Conservation (phyloP, 768 basidiomycete genomes). For the Ramaria sp. region DNA sequence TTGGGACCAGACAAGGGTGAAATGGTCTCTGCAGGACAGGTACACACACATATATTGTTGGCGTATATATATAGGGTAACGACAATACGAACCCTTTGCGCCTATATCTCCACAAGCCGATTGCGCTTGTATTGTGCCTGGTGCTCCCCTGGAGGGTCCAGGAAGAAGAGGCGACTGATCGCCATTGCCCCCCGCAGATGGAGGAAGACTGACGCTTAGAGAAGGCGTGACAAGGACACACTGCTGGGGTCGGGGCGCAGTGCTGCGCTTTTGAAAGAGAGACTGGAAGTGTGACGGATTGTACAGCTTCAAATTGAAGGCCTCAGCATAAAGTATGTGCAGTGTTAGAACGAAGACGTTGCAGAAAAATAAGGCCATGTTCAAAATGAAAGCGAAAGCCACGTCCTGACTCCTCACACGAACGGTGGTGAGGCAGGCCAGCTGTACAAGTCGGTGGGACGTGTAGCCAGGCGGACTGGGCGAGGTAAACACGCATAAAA, state of each 20-base stretch:
- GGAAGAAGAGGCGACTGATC: conserved; percentile 8
- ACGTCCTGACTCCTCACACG: too few species aligned
- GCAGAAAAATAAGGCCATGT: background rate
- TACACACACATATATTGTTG: background rate
- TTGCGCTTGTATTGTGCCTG: conserved; percentile 6
- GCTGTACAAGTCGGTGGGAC: background rate
- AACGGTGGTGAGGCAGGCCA: background rate
- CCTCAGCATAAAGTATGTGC: background rate
- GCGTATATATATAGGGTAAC: background rate
- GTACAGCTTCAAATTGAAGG: background rate
- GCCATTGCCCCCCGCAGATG: background rate
- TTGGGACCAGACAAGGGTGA: conserved; percentile 15
- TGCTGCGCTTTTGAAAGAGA: background rate
- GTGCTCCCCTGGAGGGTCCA: conserved; percentile 1
- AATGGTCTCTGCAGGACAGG: background rate
- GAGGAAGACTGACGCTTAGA: background rate
- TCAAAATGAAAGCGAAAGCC: too few species aligned
- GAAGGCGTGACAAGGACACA: conserved; percentile 1
- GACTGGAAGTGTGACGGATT: background rate
- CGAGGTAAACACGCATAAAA: background rate
- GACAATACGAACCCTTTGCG: conserved; percentile 5
- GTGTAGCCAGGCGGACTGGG: too few species aligned
- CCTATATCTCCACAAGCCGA: conserved; percentile 8
- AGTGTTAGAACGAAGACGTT: background rate
- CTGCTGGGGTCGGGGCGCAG: background rate